Evolutionary conservation across 169 alveolate species (phyloP).

Genomic region (Eimeria tenella): DNA sequence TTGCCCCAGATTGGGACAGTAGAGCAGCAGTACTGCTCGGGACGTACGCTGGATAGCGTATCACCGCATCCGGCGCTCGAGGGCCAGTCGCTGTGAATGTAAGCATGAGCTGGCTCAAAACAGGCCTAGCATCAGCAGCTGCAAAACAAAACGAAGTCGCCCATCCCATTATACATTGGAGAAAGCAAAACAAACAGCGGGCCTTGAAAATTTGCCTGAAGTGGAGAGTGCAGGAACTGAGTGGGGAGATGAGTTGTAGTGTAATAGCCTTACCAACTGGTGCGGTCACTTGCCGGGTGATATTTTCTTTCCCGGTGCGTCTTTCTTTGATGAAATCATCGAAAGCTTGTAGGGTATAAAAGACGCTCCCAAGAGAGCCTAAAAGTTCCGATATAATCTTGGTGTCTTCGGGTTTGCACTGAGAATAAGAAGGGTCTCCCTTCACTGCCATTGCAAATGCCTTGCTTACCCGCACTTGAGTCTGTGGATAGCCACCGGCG

Average conservation of each 20-base stretch:
- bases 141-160: background rate
- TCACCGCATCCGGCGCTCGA: background rate
- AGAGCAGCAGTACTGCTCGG: conserved; percentile 15
- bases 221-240: too few relatives aligned
- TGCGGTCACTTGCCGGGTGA: conserved; percentile 33
- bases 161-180: too few relatives aligned
- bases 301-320: background rate
- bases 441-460: conserved; percentile 40
- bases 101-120: conserved; percentile 38
- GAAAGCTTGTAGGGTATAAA: conserved; percentile 11
- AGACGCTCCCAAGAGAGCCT: conserved; percentile 29
- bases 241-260: too few relatives aligned
- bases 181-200: too few relatives aligned
- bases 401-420: conserved; percentile 67
- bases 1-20: background rate
- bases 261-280: conserved; percentile 38
- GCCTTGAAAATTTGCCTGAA: too few relatives aligned
- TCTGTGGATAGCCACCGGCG: conserved; percentile 64
- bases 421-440: conserved; percentile 39
- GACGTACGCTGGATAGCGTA: conserved; percentile 36
- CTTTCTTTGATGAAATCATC: conserved; percentile 12
- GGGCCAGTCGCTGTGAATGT: conserved; percentile 4
- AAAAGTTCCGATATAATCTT: conserved; percentile 44
- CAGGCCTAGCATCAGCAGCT: conserved; percentile 54
- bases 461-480: conserved; percentile 58